Conservation (phyloP, 2,329 filamentous ascomycete species). For the Diaporthe helianthi region DNA sequence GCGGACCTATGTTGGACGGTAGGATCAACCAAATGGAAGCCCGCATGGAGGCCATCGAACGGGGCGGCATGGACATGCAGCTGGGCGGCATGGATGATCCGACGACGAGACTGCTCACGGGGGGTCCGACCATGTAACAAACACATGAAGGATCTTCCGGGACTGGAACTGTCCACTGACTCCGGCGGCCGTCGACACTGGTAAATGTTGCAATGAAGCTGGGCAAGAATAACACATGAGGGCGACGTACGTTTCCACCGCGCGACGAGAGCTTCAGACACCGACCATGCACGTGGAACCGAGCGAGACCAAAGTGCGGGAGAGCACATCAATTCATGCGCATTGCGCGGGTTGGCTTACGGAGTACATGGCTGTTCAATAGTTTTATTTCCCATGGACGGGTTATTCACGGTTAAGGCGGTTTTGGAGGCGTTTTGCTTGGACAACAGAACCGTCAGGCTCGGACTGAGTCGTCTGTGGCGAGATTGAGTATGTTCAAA, state of each 20-base stretch:
- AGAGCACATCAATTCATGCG: constrained; percentile 14
- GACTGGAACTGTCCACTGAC: neutral
- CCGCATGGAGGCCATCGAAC: constrained; percentile 48
- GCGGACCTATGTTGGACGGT: constrained; percentile 33
- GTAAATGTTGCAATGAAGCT: neutral
- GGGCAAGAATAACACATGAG: neutral
- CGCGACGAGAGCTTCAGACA: neutral
- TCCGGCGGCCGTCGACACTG: neutral
- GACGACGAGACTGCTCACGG: constrained; percentile 43
- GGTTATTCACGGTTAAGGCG: neutral
- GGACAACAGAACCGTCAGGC: constrained; percentile 17
- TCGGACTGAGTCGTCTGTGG: constrained; percentile 12
- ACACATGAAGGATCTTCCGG: constrained; percentile 2
- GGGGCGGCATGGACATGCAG: constrained; percentile 47
- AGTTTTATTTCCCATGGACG: constrained; percentile 14
- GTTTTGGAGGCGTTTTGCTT: constrained; percentile 33
- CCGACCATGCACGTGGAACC: neutral
- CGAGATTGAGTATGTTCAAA: constrained; percentile 23
- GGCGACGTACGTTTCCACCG: neutral
- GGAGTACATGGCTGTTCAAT: constrained; percentile 27
- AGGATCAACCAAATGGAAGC: constrained; percentile 47
- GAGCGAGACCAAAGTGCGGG: neutral
- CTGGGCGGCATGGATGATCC: constrained; percentile 49
- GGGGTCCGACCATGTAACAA: constrained; percentile 45
- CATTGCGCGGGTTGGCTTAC: constrained; percentile 23